Percentiles rank a stretch among this genome's conserved stretches.
These are phyloP conservation scores for Diplodia intermedia DNA, from an alignment of 2,329 filamentous ascomycete genomes.

Conservation along the genomic window DNA sequence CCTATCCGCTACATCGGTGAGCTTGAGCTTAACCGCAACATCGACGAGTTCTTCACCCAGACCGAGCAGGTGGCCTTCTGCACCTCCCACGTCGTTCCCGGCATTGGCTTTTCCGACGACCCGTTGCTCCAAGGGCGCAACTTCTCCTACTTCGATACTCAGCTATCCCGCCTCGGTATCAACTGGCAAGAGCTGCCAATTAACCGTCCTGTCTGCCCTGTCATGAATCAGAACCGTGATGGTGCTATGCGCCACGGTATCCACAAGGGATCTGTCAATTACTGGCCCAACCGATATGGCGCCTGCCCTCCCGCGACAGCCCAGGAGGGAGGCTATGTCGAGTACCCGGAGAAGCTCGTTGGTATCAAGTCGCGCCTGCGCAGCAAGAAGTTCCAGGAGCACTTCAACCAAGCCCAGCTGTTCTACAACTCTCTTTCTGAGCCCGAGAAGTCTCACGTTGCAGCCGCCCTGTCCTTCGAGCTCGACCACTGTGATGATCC, in stretches of 20 bases:
- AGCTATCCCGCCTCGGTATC: constrained; percentile 71
- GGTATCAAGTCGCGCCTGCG: constrained; percentile 74
- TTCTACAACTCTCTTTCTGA: constrained; percentile 80
- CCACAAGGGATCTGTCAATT: constrained; percentile 75
- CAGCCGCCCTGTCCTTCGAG: constrained; percentile 70
- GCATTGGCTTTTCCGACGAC: constrained; percentile 78
- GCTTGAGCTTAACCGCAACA: constrained; percentile 78
- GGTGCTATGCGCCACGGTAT: constrained; percentile 76
- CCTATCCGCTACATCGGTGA: constrained; percentile 81
- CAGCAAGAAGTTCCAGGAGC: constrained; percentile 78
- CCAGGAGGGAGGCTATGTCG: constrained; percentile 71
- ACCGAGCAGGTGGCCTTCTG: constrained; percentile 86
- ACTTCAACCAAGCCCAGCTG: constrained; percentile 78
- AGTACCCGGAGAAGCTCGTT: constrained; percentile 68
- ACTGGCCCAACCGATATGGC: constrained; percentile 77
- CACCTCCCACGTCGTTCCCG: constrained; percentile 78
- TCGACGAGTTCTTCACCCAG: constrained; percentile 82
- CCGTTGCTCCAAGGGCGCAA: constrained; percentile 77
- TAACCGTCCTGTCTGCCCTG: constrained; percentile 75
- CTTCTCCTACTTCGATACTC: constrained; percentile 70
- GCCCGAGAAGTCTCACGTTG: constrained; percentile 70
- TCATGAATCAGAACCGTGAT: constrained; percentile 79
- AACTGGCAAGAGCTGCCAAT: constrained; percentile 82
- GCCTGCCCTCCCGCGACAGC: constrained; percentile 66
- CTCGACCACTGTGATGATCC: constrained; percentile 83